A percentile compares a stretch with the other conserved stretches of the same genome.
phyloP scores from a whole-genome alignment of 2,329 filamentous ascomycete genomes.

The Phialemoniopsis sp. region DNA sequence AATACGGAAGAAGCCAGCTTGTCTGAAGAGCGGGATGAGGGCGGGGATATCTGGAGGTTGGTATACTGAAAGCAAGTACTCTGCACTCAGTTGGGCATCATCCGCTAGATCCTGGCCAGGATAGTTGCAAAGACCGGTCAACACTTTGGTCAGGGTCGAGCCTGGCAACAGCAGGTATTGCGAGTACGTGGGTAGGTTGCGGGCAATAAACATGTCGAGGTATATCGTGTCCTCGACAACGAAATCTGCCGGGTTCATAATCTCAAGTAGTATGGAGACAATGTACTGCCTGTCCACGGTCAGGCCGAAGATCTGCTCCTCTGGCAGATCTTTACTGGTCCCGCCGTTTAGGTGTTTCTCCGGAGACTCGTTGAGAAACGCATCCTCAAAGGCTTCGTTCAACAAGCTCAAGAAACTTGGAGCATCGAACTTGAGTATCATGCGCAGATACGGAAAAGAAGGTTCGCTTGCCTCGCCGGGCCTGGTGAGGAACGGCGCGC shows the following conservation, averaged over 20 bases:
- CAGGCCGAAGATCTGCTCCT: slow-evolving; percentile 63
- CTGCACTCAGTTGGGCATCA: slow-evolving; percentile 93
- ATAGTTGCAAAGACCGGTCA: slow-evolving; percentile 80
- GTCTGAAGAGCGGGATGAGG: slow-evolving; percentile 72
- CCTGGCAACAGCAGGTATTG: slow-evolving; percentile 92
- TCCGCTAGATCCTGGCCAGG: slow-evolving; percentile 77
- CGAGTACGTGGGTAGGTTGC: slow-evolving; percentile 93
- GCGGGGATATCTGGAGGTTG: slow-evolving; percentile 77
- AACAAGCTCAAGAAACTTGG: slow-evolving; percentile 91
- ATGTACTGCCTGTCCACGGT: slow-evolving; percentile 90
- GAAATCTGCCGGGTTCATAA: slow-evolving; percentile 79
- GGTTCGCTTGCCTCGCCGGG: slow-evolving; percentile 54
- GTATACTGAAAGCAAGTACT: slow-evolving; percentile 91
- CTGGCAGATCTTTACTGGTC: slow-evolving; percentile 43
- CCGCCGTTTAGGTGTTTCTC: slow-evolving; percentile 56
- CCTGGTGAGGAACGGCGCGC: slow-evolving; percentile 57
- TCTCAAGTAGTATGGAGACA: slow-evolving; percentile 82
- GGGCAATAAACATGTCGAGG: slow-evolving; percentile 96
- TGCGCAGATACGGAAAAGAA: slow-evolving; percentile 78
- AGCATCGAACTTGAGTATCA: slow-evolving; percentile 83
- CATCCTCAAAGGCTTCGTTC: slow-evolving; percentile 95
- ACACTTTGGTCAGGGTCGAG: slow-evolving; percentile 74
- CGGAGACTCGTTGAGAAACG: slow-evolving; percentile 79
- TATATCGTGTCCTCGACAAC: slow-evolving; percentile 81
- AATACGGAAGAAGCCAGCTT: slow-evolving; percentile 84